Percentiles rank a stretch among this genome's conserved stretches.
These are phyloP conservation scores for Auxenochlorella pyrenoidosa DNA, from an alignment of 139 green algal genomes.

Conservation along the genomic window DNA sequence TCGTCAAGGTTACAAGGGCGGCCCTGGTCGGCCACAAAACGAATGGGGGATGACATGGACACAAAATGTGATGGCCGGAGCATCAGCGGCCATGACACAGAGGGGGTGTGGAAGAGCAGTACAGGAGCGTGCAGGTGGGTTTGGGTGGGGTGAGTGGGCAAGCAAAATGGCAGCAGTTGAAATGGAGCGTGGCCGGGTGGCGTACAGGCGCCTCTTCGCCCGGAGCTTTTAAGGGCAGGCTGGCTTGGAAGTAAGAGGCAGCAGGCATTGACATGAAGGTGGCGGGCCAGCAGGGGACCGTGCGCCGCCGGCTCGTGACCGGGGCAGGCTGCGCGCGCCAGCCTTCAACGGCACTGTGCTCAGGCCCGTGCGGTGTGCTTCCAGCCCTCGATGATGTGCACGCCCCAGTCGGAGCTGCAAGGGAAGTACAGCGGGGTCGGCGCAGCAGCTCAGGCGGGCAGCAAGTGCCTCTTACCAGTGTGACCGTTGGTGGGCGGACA, in stretches of 20 bases:
- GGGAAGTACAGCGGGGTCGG: neutral
- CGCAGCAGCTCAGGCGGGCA: too few relatives aligned
- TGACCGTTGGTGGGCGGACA: too few relatives aligned
- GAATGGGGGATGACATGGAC: neutral
- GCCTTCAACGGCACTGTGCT: neutral
- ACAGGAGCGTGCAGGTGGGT: neutral
- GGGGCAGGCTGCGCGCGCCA: too few relatives aligned
- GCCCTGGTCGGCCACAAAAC: too few relatives aligned
- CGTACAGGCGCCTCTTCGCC: too few relatives aligned
- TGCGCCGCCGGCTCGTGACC: too few relatives aligned
- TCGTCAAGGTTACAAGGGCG: neutral
- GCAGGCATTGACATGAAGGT: too few relatives aligned
- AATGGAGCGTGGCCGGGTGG: neutral
- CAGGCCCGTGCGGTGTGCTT: conserved; percentile 19
- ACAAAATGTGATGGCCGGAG: neutral
- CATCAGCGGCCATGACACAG: neutral
- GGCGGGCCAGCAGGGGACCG: too few relatives aligned
- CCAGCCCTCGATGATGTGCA: conserved; percentile 20
- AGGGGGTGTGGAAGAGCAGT: neutral
- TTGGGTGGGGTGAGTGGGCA: neutral
- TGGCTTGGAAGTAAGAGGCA: too few relatives aligned
- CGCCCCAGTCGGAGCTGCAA: conserved; percentile 23
- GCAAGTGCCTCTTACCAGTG: too few relatives aligned
- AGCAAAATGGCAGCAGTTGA: neutral
- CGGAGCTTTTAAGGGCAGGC: too few relatives aligned